phyloP scores from a whole-genome alignment of 1,284 basidiomycete species.

The Schizopora paradoxa region DNA sequence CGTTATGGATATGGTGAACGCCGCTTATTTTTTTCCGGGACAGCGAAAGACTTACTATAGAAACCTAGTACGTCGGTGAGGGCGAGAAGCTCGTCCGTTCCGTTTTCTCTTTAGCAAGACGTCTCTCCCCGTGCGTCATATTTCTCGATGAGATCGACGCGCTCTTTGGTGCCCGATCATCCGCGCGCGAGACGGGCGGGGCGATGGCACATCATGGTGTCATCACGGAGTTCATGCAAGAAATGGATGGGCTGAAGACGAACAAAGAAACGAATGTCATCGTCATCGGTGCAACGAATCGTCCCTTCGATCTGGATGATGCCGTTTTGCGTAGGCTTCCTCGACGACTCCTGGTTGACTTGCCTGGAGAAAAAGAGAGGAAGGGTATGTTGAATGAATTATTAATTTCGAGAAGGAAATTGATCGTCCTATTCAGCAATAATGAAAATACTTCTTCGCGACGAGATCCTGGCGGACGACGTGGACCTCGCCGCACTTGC shows the following conservation, averaged over 20 bases:
- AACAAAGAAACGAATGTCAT: conserved; percentile 80
- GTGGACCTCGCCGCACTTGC: conserved; percentile 63
- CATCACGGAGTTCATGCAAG: conserved; percentile 96
- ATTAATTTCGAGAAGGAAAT: conserved; percentile 11
- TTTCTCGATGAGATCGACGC: conserved; percentile 97
- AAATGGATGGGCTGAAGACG: conserved; percentile 91
- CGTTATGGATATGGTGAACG: conserved; percentile 79
- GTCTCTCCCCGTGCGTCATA: conserved; percentile 87
- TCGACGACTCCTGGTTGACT: conserved; percentile 76
- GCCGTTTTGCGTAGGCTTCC: conserved; percentile 82
- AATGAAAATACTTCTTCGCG: conserved; percentile 73
- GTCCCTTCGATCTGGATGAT: conserved; percentile 82
- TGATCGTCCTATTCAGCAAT: conserved; percentile 50
- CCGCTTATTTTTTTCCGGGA: conserved; percentile 17
- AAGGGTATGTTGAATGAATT: conserved; percentile 47
- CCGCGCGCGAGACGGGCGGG: conserved; percentile 75
- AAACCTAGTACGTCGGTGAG: conserved; percentile 81
- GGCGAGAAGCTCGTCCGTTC: conserved; percentile 92
- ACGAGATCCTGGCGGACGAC: conserved; percentile 67
- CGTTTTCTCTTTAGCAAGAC: conserved; percentile 85
- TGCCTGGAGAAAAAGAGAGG: conserved; percentile 78
- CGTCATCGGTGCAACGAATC: conserved; percentile 93
- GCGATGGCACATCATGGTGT: conserved; percentile 79
- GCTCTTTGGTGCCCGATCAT: conserved; percentile 84
- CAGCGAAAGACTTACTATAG: conserved; percentile 7